Conservation (phyloP, 2,329 filamentous ascomycete species). For the Fragosphaeria purpurea region DNA sequence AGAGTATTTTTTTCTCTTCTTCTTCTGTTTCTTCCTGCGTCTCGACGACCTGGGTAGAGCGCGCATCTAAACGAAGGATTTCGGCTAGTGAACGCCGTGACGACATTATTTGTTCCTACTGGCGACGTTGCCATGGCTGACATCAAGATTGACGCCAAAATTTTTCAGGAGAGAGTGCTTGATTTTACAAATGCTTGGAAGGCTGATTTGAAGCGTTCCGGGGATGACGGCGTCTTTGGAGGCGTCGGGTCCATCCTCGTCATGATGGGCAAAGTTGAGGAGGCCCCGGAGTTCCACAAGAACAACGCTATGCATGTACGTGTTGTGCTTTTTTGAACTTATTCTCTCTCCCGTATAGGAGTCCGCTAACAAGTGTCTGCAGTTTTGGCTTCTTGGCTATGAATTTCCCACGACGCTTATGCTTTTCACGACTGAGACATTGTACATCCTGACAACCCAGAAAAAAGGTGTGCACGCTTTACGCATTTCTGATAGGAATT, state of each 20-base stretch:
- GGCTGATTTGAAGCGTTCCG: slow-evolving; percentile 72
- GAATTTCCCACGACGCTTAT: slow-evolving; percentile 96
- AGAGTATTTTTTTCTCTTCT: too few relatives aligned
- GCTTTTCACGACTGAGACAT: slow-evolving; percentile 75
- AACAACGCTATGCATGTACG: slow-evolving; percentile 88
- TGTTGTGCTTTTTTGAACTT: slow-evolving; percentile 2
- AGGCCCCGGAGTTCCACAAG: slow-evolving; percentile 80
- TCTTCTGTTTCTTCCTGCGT: too few relatives aligned
- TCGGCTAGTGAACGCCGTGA: too few relatives aligned
- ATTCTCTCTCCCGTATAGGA: too few relatives aligned
- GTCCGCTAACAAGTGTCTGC: slow-evolving; percentile 5
- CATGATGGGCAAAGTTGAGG: slow-evolving; percentile 91
- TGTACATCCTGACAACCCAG: slow-evolving; percentile 89
- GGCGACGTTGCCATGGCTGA: slow-evolving; percentile 49
- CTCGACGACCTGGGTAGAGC: too few relatives aligned
- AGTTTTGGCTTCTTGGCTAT: slow-evolving; percentile 98
- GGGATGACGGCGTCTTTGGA: slow-evolving; percentile 77
- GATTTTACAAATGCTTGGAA: slow-evolving; percentile 90
- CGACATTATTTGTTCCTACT: background rate
- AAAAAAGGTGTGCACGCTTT: slow-evolving; percentile 61
- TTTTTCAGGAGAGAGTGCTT: slow-evolving; percentile 87
- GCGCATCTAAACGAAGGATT: too few relatives aligned
- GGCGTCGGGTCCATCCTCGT: slow-evolving; percentile 81
- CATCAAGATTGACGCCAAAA: slow-evolving; percentile 89
- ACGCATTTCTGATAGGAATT: background rate